Conservation (phyloP, 75 land plant species). For the Sequoia sempervirens region DNA sequence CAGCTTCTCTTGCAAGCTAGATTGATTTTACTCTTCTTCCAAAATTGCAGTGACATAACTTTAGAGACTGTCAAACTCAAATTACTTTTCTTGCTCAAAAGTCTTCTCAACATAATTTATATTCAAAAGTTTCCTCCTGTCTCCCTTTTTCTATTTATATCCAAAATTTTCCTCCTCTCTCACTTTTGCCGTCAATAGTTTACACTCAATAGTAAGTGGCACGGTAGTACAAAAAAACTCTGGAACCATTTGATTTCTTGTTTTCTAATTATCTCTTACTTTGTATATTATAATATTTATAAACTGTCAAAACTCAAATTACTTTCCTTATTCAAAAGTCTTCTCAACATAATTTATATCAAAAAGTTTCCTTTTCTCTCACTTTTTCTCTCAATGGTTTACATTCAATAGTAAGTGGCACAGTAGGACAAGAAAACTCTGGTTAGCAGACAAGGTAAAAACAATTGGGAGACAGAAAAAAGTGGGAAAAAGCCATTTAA, state of each 20-base stretch:
- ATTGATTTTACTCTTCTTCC: too few relatives aligned
- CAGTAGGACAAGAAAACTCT: background rate
- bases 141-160: too few relatives aligned
- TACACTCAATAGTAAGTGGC: background rate
- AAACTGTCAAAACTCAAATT: background rate
- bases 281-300: too few relatives aligned
- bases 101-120: too few relatives aligned
- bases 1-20: too few relatives aligned
- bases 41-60: too few relatives aligned
- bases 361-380: background rate
- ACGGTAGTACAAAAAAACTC: background rate
- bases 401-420: background rate
- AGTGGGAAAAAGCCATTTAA: background rate
- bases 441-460: background rate
- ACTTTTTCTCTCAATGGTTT: too few relatives aligned
- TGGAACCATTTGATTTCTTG: too few relatives aligned
- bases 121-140: too few relatives aligned
- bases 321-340: background rate
- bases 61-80: too few relatives aligned
- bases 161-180: background rate
- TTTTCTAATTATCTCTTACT: too few relatives aligned
- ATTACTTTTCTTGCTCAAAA: background rate
- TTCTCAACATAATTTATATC: background rate
- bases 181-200: background rate
- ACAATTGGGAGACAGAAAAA: background rate